Evolutionary conservation across 2,329 filamentous ascomycete genomes (phyloP), one percentile per base, ranked within the genome.

Genomic region (Trichoderma sp.): DNA sequence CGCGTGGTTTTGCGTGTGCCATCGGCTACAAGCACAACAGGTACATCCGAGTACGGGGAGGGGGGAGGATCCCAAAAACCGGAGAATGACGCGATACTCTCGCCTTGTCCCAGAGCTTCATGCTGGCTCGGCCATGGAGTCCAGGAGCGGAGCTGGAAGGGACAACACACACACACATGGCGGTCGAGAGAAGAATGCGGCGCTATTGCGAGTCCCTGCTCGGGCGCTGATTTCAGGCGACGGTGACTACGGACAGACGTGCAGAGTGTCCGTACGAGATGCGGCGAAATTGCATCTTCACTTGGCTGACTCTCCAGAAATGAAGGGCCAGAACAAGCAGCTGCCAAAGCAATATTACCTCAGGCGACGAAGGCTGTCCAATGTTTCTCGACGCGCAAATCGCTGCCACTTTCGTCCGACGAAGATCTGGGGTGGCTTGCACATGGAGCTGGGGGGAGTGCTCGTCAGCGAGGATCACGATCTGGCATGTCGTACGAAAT

Each of bases 21-120:
- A 39, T 39, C 34, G 34, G 34, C 34, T 39, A 39, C 34, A 14
- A 39, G 12, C 1, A 39, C 12, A 12, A 39, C 34, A 39, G 17
- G 44, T n/a, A 24, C n/a, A 45, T n/a, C 10, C 15, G 47, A 26
- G 47, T 19, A 50, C n/a, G 47, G 47, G 21, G 47, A 44, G 45
- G 28, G 30, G 57, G 30, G 44, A 26, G 59, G 59, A 48, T 34
- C 30, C 41, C 50, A 21, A 55, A 47, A 63, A 63, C 50, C 34
- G 50, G 60, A 48, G 60, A 45, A 63, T 63, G 60, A 63, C 50
- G 60, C 60, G 60, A 63, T 26, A 19, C 17, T 9, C n/a, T 62
- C 47, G 48, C 48, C 44, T 19, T 54, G 39, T 54, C 59, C 59
- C 48, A 62, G 28, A 62, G 41, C 26, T 44, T 54, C 39, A 61